Percentiles rank a stretch among this genome's conserved stretches.
Conservation (phyloP, 805 yeast species). For the Danielozyma ontarioensis region DNA sequence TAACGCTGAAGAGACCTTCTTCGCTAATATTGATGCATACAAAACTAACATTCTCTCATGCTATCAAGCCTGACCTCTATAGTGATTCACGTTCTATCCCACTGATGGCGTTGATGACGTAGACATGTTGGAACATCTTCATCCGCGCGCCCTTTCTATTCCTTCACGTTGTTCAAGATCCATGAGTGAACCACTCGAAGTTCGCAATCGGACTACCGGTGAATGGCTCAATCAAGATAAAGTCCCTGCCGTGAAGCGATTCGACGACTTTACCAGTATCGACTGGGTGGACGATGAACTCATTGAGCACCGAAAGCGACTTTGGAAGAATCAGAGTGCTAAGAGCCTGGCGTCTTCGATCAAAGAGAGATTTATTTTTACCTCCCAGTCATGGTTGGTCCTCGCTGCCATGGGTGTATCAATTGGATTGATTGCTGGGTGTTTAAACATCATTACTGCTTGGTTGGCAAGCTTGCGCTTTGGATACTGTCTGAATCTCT, state of each 20-base stretch:
- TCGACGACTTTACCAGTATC: constrained; percentile 58
- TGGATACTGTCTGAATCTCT: constrained; percentile 76
- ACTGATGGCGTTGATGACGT: no score
- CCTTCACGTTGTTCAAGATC: no score
- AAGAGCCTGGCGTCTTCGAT: constrained; percentile 11
- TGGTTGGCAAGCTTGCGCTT: constrained; percentile 74
- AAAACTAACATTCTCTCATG: no score
- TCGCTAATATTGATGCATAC: no score
- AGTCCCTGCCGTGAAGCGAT: constrained; percentile 41
- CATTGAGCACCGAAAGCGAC: constrained; percentile 37
- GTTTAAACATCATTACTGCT: constrained; percentile 75
- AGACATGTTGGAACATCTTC: no score
- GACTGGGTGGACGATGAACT: constrained; percentile 67
- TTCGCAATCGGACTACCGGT: constrained; percentile 25
- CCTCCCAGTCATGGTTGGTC: constrained; percentile 64
- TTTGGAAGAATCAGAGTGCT: constrained; percentile 14
- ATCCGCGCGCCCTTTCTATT: no score
- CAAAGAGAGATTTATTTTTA: constrained; percentile 22
- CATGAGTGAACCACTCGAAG: no score
- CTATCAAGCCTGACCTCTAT: no score
- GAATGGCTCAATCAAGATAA: constrained; percentile 33
- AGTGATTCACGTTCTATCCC: no score
- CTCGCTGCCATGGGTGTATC: constrained; percentile 68
- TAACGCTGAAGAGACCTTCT: no score
- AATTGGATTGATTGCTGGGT: constrained; percentile 82